Evolutionary conservation across 1,139 yeast genomes (phyloP).

Genomic region (Maudiozyma humilis): DNA sequence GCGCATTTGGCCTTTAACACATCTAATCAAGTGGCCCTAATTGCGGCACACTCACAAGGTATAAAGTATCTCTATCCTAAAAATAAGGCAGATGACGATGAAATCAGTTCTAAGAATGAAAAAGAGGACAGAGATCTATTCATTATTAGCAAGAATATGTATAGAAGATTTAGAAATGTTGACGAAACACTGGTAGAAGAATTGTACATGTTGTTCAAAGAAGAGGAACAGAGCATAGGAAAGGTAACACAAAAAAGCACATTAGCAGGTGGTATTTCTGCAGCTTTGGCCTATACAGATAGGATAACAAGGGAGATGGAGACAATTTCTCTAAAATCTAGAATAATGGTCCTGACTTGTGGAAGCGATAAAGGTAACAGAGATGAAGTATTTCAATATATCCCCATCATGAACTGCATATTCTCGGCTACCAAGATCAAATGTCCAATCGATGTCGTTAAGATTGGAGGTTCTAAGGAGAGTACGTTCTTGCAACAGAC

Average conservation of each 20-base stretch:
- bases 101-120: constrained; percentile 7
- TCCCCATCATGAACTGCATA: constrained; percentile 90
- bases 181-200: constrained; percentile 70
- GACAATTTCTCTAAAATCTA: constrained; percentile 53
- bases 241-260: constrained; percentile 36
- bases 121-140: constrained; percentile 12
- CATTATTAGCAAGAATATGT: constrained; percentile 50
- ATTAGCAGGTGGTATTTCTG: constrained; percentile 63
- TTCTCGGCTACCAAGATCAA: constrained; percentile 93
- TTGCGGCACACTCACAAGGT: constrained; percentile 68
- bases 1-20: constrained; percentile 83
- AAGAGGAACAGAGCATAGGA: constrained; percentile 21
- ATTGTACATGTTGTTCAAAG: constrained; percentile 41
- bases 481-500: constrained; percentile 93
- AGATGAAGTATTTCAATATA: constrained; percentile 74
- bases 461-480: constrained; percentile 51
- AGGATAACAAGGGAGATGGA: constrained; percentile 43
- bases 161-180: constrained; percentile 74
- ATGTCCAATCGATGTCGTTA: constrained; percentile 84
- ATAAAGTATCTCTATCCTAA: constrained; percentile 68
- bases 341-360: constrained; percentile 55
- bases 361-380: constrained; percentile 51
- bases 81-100: constrained; percentile 3
- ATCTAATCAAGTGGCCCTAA: constrained; percentile 75
- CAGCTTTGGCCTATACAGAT: constrained; percentile 71